Conservation (phyloP, 371 early-diverging fungal genomes). For the Rhizopus sp. region DNA sequence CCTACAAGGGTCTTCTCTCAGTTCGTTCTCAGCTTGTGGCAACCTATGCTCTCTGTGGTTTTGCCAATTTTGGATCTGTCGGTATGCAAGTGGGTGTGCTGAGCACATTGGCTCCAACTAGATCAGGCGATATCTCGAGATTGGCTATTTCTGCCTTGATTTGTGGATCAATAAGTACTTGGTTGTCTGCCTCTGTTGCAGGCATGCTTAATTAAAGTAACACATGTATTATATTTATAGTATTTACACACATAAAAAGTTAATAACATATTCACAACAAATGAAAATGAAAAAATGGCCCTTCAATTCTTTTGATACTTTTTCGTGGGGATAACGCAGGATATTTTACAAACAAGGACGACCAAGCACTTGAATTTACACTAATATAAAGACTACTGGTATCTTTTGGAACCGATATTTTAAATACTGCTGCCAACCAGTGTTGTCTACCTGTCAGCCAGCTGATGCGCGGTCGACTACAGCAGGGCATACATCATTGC, state of each 20-base stretch:
- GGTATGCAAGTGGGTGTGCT: constrained; percentile 81
- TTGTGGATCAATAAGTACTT: constrained; percentile 77
- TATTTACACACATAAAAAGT: too few species aligned
- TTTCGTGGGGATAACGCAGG: too few species aligned
- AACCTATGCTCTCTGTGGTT: constrained; percentile 81
- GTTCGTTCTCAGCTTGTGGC: constrained; percentile 50
- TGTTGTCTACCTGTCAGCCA: too few species aligned
- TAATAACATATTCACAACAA: too few species aligned
- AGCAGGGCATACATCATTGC: too few species aligned
- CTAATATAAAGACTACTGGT: background rate
- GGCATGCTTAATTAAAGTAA: constrained; percentile 60
- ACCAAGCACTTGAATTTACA: too few species aligned
- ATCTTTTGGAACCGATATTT: too few species aligned
- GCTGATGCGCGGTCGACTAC: too few species aligned
- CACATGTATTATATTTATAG: constrained; percentile 20
- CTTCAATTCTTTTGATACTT: too few species aligned
- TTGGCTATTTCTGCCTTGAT: constrained; percentile 77
- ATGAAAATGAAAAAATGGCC: too few species aligned
- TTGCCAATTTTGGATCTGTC: constrained; percentile 83
- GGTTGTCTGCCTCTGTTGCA: constrained; percentile 79
- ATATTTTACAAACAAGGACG: too few species aligned
- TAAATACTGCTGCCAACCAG: too few species aligned
- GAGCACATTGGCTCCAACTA: constrained; percentile 73
- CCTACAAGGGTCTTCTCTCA: constrained; percentile 25
- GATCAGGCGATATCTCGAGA: constrained; percentile 69